phyloP scores from a whole-genome alignment of 2,329 filamentous ascomycete genomes.

The Aspergillus viridinutans region DNA sequence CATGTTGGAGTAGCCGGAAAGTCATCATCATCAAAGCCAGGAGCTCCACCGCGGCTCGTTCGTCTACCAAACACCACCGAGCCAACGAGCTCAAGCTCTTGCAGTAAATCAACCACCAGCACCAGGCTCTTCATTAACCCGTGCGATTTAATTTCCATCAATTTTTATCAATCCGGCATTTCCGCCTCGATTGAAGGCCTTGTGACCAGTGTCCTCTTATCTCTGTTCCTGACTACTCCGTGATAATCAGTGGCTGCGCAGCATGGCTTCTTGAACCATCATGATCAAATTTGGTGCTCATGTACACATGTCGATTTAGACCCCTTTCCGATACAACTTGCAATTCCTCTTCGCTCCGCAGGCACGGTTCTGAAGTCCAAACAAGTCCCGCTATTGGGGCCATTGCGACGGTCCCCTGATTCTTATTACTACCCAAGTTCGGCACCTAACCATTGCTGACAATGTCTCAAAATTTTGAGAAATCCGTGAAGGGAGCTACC shows the following conservation, averaged over 20 bases:
- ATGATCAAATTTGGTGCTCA: constrained; percentile 22
- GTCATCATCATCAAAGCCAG: background rate
- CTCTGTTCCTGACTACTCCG: constrained; percentile 10
- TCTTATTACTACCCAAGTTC: constrained; percentile 10
- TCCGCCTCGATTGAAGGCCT: background rate
- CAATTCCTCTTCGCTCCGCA: background rate
- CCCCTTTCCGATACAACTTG: constrained; percentile 9
- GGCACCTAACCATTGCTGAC: constrained; percentile 11
- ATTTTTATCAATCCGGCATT: background rate
- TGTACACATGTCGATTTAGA: constrained; percentile 18
- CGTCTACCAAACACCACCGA: background rate
- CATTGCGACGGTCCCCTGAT: constrained; percentile 8
- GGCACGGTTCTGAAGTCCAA: background rate
- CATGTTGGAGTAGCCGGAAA: background rate
- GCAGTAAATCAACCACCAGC: background rate
- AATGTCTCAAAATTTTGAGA: constrained; percentile 72
- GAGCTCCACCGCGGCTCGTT: background rate
- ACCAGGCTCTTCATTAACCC: background rate
- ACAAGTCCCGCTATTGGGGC: background rate
- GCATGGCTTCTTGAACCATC: constrained; percentile 29
- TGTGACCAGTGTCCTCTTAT: background rate
- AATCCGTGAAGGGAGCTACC: constrained; percentile 97
- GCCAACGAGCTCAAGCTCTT: background rate
- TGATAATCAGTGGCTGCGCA: constrained; percentile 15
- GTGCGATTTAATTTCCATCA: background rate